These are phyloP conservation scores for Pyrus hybrid DNA, from an alignment of 331 rosid genomes.

Conservation along the genomic window DNA sequence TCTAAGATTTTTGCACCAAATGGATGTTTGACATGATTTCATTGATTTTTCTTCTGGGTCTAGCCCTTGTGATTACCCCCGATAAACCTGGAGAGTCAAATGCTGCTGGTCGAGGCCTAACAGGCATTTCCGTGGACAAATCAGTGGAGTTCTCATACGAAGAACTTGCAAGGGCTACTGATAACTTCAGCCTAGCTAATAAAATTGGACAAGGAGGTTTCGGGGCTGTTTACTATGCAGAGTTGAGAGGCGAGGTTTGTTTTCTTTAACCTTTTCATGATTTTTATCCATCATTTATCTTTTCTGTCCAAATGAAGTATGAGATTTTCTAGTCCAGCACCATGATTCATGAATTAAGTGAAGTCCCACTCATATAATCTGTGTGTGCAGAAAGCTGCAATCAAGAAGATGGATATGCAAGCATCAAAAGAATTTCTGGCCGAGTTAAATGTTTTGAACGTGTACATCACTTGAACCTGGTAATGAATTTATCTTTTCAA, in stretches of 20 bases:
- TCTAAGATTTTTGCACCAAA: background rate
- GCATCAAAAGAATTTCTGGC: slow-evolving; percentile 75
- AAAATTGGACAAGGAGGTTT: slow-evolving; percentile 97
- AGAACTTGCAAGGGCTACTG: slow-evolving; percentile 75
- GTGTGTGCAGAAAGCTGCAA: slow-evolving; percentile 62
- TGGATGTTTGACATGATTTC: background rate
- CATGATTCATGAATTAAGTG: background rate
- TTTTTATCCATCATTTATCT: background rate
- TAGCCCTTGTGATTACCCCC: slow-evolving; percentile 22
- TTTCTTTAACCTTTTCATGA: background rate
- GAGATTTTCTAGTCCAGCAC: background rate
- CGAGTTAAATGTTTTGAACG: slow-evolving; percentile 68
- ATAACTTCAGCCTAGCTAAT: slow-evolving; percentile 63
- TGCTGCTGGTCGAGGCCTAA: slow-evolving; percentile 25
- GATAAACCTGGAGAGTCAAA: slow-evolving; percentile 28
- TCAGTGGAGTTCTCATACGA: slow-evolving; percentile 82
- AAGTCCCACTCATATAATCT: background rate
- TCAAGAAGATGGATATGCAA: slow-evolving; percentile 87
- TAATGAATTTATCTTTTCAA: slow-evolving; percentile 19
- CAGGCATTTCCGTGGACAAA: slow-evolving; percentile 74
- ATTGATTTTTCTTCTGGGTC: slow-evolving; percentile 23
- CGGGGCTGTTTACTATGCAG: slow-evolving; percentile 91
- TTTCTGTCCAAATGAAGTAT: background rate
- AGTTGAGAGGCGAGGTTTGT: slow-evolving; percentile 95
- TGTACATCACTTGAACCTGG: slow-evolving; percentile 89